Conservation (phyloP, 768 basidiomycete genomes). For the Botryobasidium botryosum region DNA sequence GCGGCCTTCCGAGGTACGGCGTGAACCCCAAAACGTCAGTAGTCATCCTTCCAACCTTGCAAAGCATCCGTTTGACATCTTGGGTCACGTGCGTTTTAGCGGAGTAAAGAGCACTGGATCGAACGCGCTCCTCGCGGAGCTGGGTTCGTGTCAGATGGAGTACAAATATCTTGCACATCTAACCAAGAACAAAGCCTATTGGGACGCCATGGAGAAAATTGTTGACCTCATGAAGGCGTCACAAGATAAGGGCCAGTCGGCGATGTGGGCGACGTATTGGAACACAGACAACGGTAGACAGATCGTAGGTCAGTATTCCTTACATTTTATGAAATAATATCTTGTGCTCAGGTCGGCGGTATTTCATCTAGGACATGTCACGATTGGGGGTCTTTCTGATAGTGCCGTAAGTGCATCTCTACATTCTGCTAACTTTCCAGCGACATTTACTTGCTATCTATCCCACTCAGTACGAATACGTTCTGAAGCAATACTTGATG, state of each 20-base stretch:
- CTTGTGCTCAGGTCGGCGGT: slow-evolving; percentile 2
- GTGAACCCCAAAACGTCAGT: slow-evolving; percentile 48
- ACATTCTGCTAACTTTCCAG: not conserved
- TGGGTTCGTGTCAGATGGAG: slow-evolving; percentile 69
- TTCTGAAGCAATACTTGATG: slow-evolving; percentile 55
- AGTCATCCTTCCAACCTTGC: not conserved
- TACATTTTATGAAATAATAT: not conserved
- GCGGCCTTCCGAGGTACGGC: slow-evolving; percentile 52
- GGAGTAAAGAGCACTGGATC: not conserved
- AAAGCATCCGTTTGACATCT: not conserved
- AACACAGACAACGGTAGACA: slow-evolving; percentile 32
- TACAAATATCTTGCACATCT: slow-evolving; percentile 68
- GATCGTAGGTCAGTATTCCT: slow-evolving; percentile 26
- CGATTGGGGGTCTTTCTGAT: slow-evolving; percentile 9
- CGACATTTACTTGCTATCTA: not conserved
- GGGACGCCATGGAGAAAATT: slow-evolving; percentile 29
- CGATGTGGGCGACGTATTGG: slow-evolving; percentile 51
- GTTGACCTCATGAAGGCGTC: slow-evolving; percentile 32
- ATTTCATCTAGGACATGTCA: slow-evolving; percentile 4
- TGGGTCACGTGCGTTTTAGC: not conserved
- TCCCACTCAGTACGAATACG: slow-evolving; percentile 40
- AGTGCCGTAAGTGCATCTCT: slow-evolving; percentile 7
- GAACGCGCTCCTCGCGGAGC: slow-evolving; percentile 42
- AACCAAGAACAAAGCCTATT: slow-evolving; percentile 51
- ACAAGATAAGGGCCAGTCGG: slow-evolving; percentile 26